phyloP scores from a whole-genome alignment of 2,329 filamentous ascomycete species.

The Aspergillus hiratsukae region DNA sequence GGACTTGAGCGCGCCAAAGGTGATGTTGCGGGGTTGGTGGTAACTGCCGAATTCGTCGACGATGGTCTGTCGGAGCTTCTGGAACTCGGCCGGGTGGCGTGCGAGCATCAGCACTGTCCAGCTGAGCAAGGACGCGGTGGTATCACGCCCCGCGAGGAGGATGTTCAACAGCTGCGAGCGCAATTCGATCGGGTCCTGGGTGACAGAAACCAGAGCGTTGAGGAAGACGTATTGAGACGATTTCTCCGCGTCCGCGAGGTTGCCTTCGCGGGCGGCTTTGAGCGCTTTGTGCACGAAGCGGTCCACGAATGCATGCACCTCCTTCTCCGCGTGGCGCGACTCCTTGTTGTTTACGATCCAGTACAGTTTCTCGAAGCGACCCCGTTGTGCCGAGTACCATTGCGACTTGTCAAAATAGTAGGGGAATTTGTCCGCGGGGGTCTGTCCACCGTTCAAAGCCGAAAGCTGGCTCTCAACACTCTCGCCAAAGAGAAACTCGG shows the following conservation, averaged over 20 bases:
- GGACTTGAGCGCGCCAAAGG: conserved; percentile 41
- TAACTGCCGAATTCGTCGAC: conserved; percentile 9
- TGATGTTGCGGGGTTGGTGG: conserved; percentile 36
- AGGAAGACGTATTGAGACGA: conserved; percentile 46
- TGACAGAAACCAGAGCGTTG: conserved; percentile 44
- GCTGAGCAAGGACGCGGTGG: conserved; percentile 45
- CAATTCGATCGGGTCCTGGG: conserved; percentile 44
- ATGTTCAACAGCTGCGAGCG: conserved; percentile 49
- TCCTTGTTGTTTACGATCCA: conserved; percentile 20
- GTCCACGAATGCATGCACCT: conserved; percentile 20
- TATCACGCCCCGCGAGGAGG: conserved; percentile 51
- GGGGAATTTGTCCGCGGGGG: conserved; percentile 47
- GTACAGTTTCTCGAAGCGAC: conserved; percentile 18
- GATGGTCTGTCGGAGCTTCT: conserved; percentile 6
- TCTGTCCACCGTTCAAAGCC: conserved; percentile 37
- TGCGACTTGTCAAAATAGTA: conserved; percentile 33
- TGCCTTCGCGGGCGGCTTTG: conserved; percentile 21
- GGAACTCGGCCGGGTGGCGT: conserved; percentile 9
- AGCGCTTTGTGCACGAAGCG: conserved; percentile 12
- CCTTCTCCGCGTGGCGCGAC: conserved; percentile 5
- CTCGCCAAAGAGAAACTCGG: conserved; percentile 78
- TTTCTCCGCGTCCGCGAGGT: conserved; percentile 25
- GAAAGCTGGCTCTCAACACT: conserved; percentile 57
- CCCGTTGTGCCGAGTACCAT: conserved; percentile 24
- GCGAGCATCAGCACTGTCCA: conserved; percentile 29